Evolutionary conservation across 2,329 filamentous ascomycete genomes (phyloP).

Genomic region (Colletotrichum abscissum): DNA sequence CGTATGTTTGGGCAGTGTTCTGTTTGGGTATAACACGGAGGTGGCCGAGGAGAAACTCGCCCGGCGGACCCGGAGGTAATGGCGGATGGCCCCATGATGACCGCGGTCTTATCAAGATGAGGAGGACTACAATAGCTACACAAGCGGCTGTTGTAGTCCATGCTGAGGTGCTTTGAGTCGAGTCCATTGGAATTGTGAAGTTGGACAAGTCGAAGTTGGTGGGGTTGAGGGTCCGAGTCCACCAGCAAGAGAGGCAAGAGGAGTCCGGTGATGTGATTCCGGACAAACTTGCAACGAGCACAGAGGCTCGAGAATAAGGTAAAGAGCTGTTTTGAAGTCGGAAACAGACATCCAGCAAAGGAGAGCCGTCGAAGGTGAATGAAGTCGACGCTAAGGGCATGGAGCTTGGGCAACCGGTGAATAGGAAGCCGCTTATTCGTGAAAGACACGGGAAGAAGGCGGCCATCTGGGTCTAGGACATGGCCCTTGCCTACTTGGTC

Average conservation of each 20-base stretch:
- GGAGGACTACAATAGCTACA: slow-evolving; percentile 14
- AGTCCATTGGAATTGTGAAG: slow-evolving; percentile 4
- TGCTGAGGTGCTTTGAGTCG: neutral
- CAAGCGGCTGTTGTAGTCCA: slow-evolving; percentile 19
- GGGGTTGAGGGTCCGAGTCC: neutral
- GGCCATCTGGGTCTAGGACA: slow-evolving; percentile 11
- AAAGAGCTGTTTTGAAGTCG: neutral
- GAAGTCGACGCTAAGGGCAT: neutral
- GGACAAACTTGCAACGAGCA: neutral
- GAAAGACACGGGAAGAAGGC: neutral
- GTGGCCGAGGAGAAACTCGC: slow-evolving; percentile 50
- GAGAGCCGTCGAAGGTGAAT: neutral
- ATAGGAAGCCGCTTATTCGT: neutral
- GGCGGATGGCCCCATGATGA: slow-evolving; percentile 26
- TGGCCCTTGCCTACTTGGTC: slow-evolving; percentile 25
- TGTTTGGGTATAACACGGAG: slow-evolving; percentile 47
- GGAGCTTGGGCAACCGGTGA: neutral
- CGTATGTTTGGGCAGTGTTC: slow-evolving; percentile 33
- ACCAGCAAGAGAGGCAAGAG: neutral
- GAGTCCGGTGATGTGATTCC: neutral
- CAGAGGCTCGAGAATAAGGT: neutral
- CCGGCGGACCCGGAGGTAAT: slow-evolving; percentile 34
- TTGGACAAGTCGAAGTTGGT: neutral
- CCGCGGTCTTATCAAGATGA: slow-evolving; percentile 17
- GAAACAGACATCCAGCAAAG: neutral